Conservation (phyloP, 331 rosid genomes). For the Acacia pycnantha region DNA sequence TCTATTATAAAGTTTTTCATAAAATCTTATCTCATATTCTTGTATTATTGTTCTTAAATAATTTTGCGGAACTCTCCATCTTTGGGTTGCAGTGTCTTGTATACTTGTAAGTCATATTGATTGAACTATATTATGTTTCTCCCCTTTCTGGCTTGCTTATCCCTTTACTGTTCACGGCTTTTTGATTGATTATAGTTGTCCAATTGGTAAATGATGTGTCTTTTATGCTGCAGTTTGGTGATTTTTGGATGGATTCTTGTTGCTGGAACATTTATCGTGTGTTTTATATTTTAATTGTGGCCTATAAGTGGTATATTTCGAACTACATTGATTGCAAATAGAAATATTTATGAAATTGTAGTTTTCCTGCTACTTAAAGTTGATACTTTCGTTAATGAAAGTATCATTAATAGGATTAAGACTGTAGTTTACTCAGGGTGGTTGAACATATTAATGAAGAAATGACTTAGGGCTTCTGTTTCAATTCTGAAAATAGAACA, state of each 20-base stretch:
- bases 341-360: background rate
- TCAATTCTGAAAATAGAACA: background rate
- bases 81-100: conserved; percentile 46
- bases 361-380: background rate
- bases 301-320: background rate
- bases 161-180: background rate
- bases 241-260: conserved; percentile 71
- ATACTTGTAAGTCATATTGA: conserved; percentile 50
- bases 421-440: background rate
- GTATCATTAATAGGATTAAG: background rate
- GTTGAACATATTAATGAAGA: background rate
- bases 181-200: background rate
- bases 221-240: conserved; percentile 44
- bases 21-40: background rate
- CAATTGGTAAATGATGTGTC: background rate
- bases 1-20: background rate
- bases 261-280: conserved; percentile 49
- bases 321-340: background rate
- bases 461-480: background rate
- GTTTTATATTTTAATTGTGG: background rate
- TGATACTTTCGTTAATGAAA: background rate
- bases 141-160: background rate
- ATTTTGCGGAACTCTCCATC: conserved; percentile 54
- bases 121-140: background rate
- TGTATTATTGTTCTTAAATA: background rate